Evolutionary conservation across 352 stramenopile species (phyloP), one percentile per base, ranked within the genome.

Genomic region (Phytophthora hybrid): DNA sequence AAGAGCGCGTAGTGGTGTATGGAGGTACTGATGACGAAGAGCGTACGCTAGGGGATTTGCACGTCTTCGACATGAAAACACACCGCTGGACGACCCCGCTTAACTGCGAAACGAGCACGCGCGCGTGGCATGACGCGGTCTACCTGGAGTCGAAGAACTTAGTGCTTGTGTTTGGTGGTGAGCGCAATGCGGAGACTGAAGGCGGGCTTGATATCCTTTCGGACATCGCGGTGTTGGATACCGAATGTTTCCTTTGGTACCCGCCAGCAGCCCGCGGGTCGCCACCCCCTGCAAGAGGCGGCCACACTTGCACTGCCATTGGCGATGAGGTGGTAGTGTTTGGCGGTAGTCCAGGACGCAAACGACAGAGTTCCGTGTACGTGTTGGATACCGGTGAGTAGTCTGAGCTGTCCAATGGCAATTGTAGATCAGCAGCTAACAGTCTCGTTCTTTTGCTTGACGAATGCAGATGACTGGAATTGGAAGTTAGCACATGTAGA

Each of bases 201-300:
- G 80, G 87, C 60, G 77, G 93, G 63, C 69, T 94, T 58, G 84
- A 94, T 58, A 75, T 92, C 61, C 78, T 96, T 47, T 94, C 82
- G 49, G 88, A 95, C 59, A 88, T 95, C 37, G 91, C 97, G 91
- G 92, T 98, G 47, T 83, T 99, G 5, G 96, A 99, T 76, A 97
- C 91, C 5, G 92, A 98, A 74, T 98, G 95, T 69, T 97, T 98
- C 68, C 69, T 98, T 31, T 98, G 95, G 95, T 98, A 98, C 72
- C 94, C 94, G 19, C 94, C 96, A 14, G 85, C 89, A 5, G 87
- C 97, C 23, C 89, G 76, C 37, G 90, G 90, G n/a, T 76, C 86
- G 8, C 67, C 84, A 14, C 90, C 90, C 16, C 78, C 81, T 14
- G 81, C 85, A 13, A 79, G 83, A 65, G 93, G 88, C 44, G 90